Evolutionary conservation across 106 monocot genomes (phyloP).

Genomic region (Dendrobium catenatum): DNA sequence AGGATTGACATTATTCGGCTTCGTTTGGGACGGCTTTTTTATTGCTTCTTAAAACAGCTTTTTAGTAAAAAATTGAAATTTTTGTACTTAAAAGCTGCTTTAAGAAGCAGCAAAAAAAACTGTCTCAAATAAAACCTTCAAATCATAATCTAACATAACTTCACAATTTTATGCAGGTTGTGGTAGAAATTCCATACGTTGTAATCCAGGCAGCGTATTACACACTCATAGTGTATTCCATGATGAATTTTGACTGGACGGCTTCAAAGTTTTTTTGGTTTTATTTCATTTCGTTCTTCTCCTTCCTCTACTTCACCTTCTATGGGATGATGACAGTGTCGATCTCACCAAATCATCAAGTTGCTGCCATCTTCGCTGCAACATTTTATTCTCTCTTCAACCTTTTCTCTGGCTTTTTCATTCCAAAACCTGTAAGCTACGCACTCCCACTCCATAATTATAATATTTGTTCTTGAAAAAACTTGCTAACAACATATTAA

Average conservation of each 20-base stretch:
- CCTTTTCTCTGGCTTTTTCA: slow-evolving; percentile 81
- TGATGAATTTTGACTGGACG: slow-evolving; percentile 76
- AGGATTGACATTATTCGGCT: not conserved
- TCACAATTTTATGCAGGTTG: slow-evolving; percentile 37
- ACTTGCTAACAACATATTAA: not conserved
- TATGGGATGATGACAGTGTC: slow-evolving; percentile 88
- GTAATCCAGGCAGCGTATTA: slow-evolving; percentile 38
- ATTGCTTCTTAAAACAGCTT: no score
- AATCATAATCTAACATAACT: not conserved
- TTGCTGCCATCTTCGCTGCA: slow-evolving; percentile 59
- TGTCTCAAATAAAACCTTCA: no score
- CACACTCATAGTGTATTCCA: slow-evolving; percentile 50
- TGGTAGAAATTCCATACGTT: slow-evolving; percentile 68
- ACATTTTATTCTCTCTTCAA: slow-evolving; percentile 67
- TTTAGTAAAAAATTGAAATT: no score
- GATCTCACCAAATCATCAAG: slow-evolving; percentile 67
- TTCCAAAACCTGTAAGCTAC: slow-evolving; percentile 49
- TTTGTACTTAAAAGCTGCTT: no score
- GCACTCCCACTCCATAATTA: not conserved
- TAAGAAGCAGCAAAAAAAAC: no score
- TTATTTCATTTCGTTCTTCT: slow-evolving; percentile 56
- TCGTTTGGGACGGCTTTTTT: no score
- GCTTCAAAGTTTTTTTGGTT: slow-evolving; percentile 71
- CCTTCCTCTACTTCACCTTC: slow-evolving; percentile 77
- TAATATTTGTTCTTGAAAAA: not conserved